Base-by-base conservation (phyloP, 2,329 filamentous ascomycete genomes). In the Claviceps capensis region DNA sequence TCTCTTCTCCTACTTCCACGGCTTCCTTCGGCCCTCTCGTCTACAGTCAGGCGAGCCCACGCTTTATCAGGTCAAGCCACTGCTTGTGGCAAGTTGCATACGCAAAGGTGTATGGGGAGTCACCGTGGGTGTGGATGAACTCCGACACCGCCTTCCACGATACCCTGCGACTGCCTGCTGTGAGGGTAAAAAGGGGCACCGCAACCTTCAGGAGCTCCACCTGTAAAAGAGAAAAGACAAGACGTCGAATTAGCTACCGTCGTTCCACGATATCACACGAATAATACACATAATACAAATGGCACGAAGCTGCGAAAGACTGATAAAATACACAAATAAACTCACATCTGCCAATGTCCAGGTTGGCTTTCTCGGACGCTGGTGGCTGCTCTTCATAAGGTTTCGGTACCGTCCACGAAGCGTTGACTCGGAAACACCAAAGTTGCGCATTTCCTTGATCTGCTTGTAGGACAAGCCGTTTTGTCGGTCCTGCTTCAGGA, bases 371-470 rank as follows among this genome's bases (percentile, higher is more conserved):
- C 86, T 72, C 2, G 86, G 77, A 5, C 85, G 72, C 52, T 79
- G 72, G 37, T 75, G 71, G 58, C 79, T 79, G 13, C 68, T 66
- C 67, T 86, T 87, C 7, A 79, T 86, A 59, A 88, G 64, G 2
- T 75, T 79, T 4, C 85, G 72, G 58, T 77, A 81, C 0, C 84
- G 75, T 0, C 86, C 86, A 14, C 86, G 75, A 40, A 90, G 71
- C 0, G 86, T 89, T 11, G 83, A 85, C 65, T 87, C 84, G 1
- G 83, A 81, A 59, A 86, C 82, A 0, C 62, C 65, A 56, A 83
- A 83, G 1, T 71, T 67, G 14, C 81, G 78, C 17, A 67, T 60
- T 6, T 62, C 58, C 40, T 75, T 75, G 59, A 88, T 87, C 53
- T 84, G 73, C 51, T 74, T 76, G 66, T 87, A 88, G 0, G 82